phyloP scores from a whole-genome alignment of 139 green algal genomes.

The Chlorella sorokiniana region DNA sequence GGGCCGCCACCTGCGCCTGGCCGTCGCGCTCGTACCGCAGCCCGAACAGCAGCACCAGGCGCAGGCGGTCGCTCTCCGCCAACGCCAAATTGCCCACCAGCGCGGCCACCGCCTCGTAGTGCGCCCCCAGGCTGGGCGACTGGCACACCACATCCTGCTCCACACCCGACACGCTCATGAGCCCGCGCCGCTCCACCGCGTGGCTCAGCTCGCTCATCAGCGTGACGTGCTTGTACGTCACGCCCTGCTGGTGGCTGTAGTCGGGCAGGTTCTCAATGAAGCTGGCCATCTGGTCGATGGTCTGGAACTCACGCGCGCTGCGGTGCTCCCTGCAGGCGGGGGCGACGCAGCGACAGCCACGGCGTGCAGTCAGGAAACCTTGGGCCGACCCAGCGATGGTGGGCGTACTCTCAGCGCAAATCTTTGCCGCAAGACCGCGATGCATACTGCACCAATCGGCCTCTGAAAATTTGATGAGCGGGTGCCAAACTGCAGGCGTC shows the following conservation, averaged over 20 bases:
- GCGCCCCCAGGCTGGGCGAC: slow-evolving; percentile 13
- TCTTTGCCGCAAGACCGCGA: no score
- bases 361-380: no score
- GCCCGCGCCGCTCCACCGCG: slow-evolving; percentile 56
- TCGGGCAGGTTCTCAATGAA: slow-evolving; percentile 87
- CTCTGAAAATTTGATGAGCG: no score
- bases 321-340: slow-evolving; percentile 4
- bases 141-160: slow-evolving; percentile 93
- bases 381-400: no score
- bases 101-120: slow-evolving; percentile 37
- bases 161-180: slow-evolving; percentile 76
- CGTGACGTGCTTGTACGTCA: slow-evolving; percentile 90
- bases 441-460: no score
- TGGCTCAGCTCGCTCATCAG: slow-evolving; percentile 80
- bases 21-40: slow-evolving; percentile 91
- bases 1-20: slow-evolving; percentile 32
- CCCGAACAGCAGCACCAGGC: slow-evolving; percentile 86
- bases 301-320: slow-evolving; percentile 38
- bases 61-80: slow-evolving; percentile 47
- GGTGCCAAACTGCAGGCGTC: not conserved
- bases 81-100: slow-evolving; percentile 26
- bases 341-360: not conserved
- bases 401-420: no score
- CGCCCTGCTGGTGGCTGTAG: slow-evolving; percentile 64
- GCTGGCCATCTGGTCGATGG: slow-evolving; percentile 85